Percentiles rank a stretch among this genome's conserved stretches.
These are phyloP conservation scores for Pythium rishiriense DNA, from an alignment of 352 stramenopile species.

Conservation along the genomic window DNA sequence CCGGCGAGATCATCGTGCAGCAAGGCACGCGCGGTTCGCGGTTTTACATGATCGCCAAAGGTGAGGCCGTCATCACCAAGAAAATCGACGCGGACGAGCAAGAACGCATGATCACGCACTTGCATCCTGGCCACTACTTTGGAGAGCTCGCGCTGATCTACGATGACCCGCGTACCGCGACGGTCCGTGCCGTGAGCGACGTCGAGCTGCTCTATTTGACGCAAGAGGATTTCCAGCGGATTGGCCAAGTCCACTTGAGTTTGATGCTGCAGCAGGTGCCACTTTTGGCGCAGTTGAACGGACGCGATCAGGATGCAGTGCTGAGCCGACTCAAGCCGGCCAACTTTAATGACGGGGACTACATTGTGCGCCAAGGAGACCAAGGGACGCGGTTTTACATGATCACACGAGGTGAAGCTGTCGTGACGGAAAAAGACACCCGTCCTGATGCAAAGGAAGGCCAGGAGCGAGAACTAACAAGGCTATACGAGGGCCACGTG, in stretches of 20 bases:
- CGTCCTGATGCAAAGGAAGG: conserved; percentile 11
- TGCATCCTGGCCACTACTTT: conserved; percentile 93
- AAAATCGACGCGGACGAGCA: conserved; percentile 51
- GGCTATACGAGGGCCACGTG: conserved; percentile 86
- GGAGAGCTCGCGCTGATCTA: conserved; percentile 92
- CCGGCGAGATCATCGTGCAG: conserved; percentile 83
- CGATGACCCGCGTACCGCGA: conserved; percentile 85
- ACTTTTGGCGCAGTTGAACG: conserved; percentile 65
- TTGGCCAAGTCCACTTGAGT: conserved; percentile 85
- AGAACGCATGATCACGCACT: conserved; percentile 86
- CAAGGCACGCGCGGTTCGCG: conserved; percentile 81
- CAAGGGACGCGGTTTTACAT: conserved; percentile 89
- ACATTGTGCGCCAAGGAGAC: conserved; percentile 89
- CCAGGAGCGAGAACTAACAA: conserved; percentile 78
- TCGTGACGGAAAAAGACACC: conserved; percentile 72
- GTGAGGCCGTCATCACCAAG: conserved; percentile 86
- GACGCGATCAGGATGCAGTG: conserved; percentile 79
- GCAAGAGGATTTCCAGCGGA: conserved; percentile 86
- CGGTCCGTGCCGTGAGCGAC: conserved; percentile 73
- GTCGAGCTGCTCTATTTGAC: conserved; percentile 85
- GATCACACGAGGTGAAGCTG: conserved; percentile 85
- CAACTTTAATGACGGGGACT: conserved; percentile 86
- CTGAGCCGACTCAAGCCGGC: conserved; percentile 77
- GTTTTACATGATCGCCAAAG: conserved; percentile 92
- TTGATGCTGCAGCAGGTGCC: conserved; percentile 88